These are phyloP conservation scores for Pycnococcus provasolii DNA, from an alignment of 139 green algal genomes.

Conservation along the genomic window DNA sequence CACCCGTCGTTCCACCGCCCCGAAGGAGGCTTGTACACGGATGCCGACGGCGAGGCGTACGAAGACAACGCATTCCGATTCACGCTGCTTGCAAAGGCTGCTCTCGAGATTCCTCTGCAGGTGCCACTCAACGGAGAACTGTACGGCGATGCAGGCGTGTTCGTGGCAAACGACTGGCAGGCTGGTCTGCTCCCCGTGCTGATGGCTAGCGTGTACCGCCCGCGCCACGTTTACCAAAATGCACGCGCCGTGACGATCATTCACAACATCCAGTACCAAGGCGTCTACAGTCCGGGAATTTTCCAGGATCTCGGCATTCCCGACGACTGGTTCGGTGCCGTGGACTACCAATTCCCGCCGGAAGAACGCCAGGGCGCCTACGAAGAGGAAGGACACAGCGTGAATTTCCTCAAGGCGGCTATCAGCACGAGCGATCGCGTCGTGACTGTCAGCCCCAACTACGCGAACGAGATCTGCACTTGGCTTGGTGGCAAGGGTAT, in stretches of 20 bases:
- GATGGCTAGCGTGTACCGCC: slow-evolving; percentile 59
- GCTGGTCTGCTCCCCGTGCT: slow-evolving; percentile 62
- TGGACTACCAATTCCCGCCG: slow-evolving; percentile 74
- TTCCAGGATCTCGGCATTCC: slow-evolving; percentile 51
- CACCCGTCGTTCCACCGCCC: slow-evolving; percentile 49
- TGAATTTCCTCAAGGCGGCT: slow-evolving; percentile 63
- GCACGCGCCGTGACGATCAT: not conserved
- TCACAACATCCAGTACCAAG: slow-evolving; percentile 36
- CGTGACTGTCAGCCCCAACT: slow-evolving; percentile 46
- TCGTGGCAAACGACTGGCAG: slow-evolving; percentile 61
- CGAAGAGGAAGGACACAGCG: slow-evolving; percentile 51
- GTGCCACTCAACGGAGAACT: slow-evolving; percentile 38
- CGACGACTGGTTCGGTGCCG: slow-evolving; percentile 49
- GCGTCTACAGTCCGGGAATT: slow-evolving; percentile 51
- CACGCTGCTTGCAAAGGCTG: slow-evolving; percentile 55
- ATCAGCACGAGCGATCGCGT: slow-evolving; percentile 52
- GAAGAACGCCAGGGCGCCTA: slow-evolving; percentile 60
- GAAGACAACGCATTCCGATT: slow-evolving; percentile 76
- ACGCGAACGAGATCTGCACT: slow-evolving; percentile 26
- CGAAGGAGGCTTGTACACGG: slow-evolving; percentile 54
- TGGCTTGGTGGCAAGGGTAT: slow-evolving; percentile 41
- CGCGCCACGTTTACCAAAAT: not conserved
- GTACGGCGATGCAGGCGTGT: slow-evolving; percentile 40
- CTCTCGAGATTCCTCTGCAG: slow-evolving; percentile 55
- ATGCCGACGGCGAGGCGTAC: slow-evolving; percentile 49